These are phyloP conservation scores for Schizochytrium sp. DNA, from an alignment of 108 stramenopile genomes.

Conservation along the genomic window DNA sequence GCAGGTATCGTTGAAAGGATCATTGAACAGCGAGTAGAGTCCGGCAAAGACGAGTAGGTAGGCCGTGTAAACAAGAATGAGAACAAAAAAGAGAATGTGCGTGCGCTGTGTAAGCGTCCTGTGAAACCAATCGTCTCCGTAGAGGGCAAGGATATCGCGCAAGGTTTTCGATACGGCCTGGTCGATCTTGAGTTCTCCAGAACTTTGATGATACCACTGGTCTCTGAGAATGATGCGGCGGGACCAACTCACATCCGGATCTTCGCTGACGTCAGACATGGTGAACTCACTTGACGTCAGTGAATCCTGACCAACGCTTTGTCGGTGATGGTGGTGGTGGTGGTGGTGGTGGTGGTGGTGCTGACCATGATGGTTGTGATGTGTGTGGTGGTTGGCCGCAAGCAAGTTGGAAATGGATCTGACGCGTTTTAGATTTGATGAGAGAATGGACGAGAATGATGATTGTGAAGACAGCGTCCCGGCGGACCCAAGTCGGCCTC, in stretches of 20 bases:
- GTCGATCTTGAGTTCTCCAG: background rate
- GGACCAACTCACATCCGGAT: background rate
- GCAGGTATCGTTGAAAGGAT: slow-evolving; percentile 41
- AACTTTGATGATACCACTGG: background rate
- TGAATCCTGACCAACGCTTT: background rate
- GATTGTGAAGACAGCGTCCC: background rate
- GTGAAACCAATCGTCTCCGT: slow-evolving; percentile 65
- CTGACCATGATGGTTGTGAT: background rate
- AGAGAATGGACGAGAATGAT: background rate
- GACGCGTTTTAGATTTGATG: background rate
- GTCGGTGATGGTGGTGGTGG: background rate
- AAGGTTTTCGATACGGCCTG: background rate
- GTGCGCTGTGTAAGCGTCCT: slow-evolving; percentile 50
- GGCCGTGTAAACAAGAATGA: slow-evolving; percentile 55
- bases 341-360: background rate
- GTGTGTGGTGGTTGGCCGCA: background rate
- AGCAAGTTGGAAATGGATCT: background rate
- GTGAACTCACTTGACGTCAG: background rate
- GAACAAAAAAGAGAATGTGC: slow-evolving; percentile 16
- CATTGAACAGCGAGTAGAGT: slow-evolving; percentile 48
- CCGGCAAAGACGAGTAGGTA: slow-evolving; percentile 57
- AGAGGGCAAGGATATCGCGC: background rate
- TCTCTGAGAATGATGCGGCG: background rate
- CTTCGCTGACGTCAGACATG: background rate
- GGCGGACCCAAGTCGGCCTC: background rate